Conservation (phyloP, 371 early-diverging fungal genomes). For the Mucor saturninus region DNA sequence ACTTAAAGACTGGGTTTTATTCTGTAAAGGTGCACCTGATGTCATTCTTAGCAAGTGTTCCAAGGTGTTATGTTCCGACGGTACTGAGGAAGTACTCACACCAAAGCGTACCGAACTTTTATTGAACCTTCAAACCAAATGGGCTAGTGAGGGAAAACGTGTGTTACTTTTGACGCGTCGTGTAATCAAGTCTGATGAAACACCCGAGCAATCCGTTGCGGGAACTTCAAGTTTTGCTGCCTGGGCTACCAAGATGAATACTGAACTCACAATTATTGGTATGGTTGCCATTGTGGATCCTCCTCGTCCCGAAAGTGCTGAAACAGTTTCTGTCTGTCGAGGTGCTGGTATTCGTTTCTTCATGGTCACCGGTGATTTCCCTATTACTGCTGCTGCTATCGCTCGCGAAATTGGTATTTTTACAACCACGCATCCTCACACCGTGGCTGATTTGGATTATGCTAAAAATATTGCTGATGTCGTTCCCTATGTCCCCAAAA, state of each 20-base stretch:
- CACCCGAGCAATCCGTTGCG: constrained; percentile 16
- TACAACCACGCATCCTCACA: constrained; percentile 46
- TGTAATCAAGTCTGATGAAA: constrained; percentile 33
- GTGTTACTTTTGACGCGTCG: constrained; percentile 65
- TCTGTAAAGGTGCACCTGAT: constrained; percentile 85
- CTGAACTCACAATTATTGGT: constrained; percentile 60
- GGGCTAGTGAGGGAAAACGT: constrained; percentile 70
- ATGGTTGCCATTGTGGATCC: constrained; percentile 76
- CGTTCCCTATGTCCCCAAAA: constrained; percentile 16
- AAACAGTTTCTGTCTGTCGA: constrained; percentile 59
- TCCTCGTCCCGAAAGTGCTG: constrained; percentile 69
- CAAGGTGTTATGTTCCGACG: constrained; percentile 44
- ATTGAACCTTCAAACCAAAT: constrained; percentile 53
- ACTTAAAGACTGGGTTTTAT: constrained; percentile 40
- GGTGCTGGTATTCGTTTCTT: constrained; percentile 74
- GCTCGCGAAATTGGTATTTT: constrained; percentile 74
- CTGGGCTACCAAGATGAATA: constrained; percentile 33
- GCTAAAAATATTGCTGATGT: constrained; percentile 18
- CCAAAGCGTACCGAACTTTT: constrained; percentile 39
- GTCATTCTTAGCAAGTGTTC: constrained; percentile 62
- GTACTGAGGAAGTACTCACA: constrained; percentile 47
- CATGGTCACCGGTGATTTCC: constrained; percentile 82
- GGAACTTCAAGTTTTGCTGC: constrained; percentile 35
- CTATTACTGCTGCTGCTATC: constrained; percentile 72
- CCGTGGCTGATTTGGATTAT: constrained; percentile 40